Evolutionary conservation across 139 green algal genomes (phyloP).

Genomic region (Nannochloris sp.): DNA sequence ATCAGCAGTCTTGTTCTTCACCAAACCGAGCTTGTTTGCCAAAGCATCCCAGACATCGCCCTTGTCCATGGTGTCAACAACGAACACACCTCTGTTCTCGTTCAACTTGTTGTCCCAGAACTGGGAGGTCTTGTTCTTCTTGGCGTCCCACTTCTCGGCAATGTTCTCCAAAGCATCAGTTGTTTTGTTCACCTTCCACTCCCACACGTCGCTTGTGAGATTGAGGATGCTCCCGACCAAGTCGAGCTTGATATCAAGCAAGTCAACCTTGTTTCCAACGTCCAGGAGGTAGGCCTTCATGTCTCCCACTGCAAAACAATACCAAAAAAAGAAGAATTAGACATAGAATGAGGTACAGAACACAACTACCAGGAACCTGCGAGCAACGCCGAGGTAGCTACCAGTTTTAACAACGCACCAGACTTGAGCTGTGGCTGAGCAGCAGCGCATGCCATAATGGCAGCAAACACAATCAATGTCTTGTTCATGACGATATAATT

Average conservation of each 20-base stretch:
- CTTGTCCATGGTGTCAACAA: no score
- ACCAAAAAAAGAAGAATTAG: not conserved
- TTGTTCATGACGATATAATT: no score
- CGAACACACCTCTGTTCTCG: not conserved
- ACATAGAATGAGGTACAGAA: not conserved
- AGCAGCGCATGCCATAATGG: not conserved
- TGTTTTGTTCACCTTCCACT: not conserved
- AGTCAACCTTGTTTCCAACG: slow-evolving; percentile 1
- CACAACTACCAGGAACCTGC: no score
- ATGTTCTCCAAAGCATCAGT: not conserved
- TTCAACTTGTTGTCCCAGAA: not conserved
- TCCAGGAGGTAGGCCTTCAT: slow-evolving; percentile 1
- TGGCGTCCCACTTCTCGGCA: not conserved
- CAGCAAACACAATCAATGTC: not conserved
- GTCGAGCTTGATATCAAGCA: not conserved
- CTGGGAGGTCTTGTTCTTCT: not conserved
- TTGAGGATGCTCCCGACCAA: no score
- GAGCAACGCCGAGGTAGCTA: no score
- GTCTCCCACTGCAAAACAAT: not conserved
- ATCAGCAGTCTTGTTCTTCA: no score
- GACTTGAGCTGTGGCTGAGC: slow-evolving; percentile 2
- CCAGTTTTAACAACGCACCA: not conserved
- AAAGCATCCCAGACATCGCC: no score
- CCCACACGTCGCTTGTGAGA: not conserved
- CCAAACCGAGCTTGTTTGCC: no score